Percentiles rank a stretch among this genome's conserved stretches.
phyloP scores from a whole-genome alignment of 768 basidiomycete species.

The Pleurotus sapidus region DNA sequence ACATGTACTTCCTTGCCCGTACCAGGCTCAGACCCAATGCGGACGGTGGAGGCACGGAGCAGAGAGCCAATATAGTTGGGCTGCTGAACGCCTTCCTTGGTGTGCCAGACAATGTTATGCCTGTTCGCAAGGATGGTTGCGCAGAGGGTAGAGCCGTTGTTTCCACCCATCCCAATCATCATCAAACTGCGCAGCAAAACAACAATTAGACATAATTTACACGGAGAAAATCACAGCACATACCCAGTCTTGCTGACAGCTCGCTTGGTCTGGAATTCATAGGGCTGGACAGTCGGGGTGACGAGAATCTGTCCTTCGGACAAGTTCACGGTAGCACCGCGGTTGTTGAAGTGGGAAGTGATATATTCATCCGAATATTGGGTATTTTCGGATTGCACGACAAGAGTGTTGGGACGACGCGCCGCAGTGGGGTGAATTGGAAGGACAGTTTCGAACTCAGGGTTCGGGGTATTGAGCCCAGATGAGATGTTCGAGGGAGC shows the following conservation, averaged over 20 bases:
- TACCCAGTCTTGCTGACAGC: conserved; percentile 91
- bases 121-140: conserved; percentile 96
- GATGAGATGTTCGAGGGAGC: conserved; percentile 51
- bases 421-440: conserved; percentile 84
- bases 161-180: conserved; percentile 96
- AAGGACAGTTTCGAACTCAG: conserved; percentile 64
- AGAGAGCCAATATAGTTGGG: conserved; percentile 99
- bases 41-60: conserved; percentile 92
- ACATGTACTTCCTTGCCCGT: conserved; percentile 90
- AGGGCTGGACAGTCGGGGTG: conserved; percentile 75
- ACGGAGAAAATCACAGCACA: conserved; percentile 25
- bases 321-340: conserved; percentile 68
- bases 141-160: conserved; percentile 93
- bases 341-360: conserved; percentile 79
- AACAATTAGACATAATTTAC: conserved; percentile 6
- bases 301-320: conserved; percentile 74
- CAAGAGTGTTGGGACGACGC: conserved; percentile 72
- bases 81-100: conserved; percentile 86
- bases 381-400: conserved; percentile 80
- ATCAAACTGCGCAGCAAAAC: conserved; percentile 60
- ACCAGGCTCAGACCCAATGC: conserved; percentile 77
- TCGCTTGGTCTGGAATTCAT: conserved; percentile 89
- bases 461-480: conserved; percentile 71
- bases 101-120: conserved; percentile 92
- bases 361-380: conserved; percentile 80